A percentile compares a stretch with the other conserved stretches of the same genome.
phyloP scores from a whole-genome alignment of 441 rosid genomes.

The Sinapis alba region DNA sequence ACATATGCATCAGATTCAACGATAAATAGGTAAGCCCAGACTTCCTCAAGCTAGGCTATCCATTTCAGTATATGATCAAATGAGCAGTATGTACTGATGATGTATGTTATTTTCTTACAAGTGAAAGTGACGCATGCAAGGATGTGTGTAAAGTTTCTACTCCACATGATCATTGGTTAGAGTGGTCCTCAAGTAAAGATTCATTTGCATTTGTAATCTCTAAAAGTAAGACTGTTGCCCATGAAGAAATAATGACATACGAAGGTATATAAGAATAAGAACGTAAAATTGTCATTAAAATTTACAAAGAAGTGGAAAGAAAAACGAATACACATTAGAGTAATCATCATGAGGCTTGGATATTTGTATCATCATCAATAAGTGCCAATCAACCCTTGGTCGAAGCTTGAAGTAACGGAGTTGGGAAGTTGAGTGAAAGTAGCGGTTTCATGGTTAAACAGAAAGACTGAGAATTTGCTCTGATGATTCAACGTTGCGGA shows the following conservation, averaged over 20 bases:
- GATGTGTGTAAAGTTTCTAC: neutral
- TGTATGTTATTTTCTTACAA: neutral
- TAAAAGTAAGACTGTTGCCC: too few relatives aligned
- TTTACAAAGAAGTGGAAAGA: neutral
- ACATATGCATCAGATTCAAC: constrained; percentile 1
- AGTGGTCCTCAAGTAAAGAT: neutral
- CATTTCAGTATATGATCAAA: too few relatives aligned
- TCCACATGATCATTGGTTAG: neutral
- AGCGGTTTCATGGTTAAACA: neutral
- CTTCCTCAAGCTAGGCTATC: too few relatives aligned
- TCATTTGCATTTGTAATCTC: neutral
- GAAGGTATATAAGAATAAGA: too few relatives aligned
- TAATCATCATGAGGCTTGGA: neutral
- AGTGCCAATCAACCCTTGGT: neutral
- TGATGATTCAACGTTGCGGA: neutral
- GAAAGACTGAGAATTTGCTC: neutral
- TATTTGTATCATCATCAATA: neutral
- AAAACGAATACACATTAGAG: neutral
- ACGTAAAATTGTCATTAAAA: too few relatives aligned
- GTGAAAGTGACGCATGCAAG: neutral
- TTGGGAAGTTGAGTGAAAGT: neutral
- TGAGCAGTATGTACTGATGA: neutral
- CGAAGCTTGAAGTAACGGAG: neutral
- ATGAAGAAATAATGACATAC: too few relatives aligned
- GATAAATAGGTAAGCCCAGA: too few relatives aligned